These are phyloP conservation scores for Rostrohypoxylon terebratum DNA, from an alignment of 495 filamentous ascomycete genomes.

Conservation along the genomic window DNA sequence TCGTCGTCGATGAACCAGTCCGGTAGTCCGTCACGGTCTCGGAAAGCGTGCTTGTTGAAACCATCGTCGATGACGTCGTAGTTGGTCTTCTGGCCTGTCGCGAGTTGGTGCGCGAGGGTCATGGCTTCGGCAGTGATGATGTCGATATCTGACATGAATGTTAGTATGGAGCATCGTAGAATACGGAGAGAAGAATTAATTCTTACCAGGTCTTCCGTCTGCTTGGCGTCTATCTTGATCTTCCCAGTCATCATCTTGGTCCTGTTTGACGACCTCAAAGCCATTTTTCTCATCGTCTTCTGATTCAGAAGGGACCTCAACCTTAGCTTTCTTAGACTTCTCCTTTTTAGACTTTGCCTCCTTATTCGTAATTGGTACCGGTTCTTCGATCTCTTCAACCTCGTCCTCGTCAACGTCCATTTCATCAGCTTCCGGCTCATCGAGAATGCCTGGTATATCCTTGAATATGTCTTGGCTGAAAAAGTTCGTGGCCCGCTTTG, in stretches of 20 bases:
- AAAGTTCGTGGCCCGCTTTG: conserved; percentile 85
- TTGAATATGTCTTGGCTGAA: conserved; percentile 97
- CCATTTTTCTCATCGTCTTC: conserved; percentile 60
- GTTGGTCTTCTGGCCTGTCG: conserved; percentile 81
- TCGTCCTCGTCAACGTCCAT: conserved; percentile 66
- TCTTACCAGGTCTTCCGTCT: conserved; percentile 76
- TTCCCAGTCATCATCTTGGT: conserved; percentile 73
- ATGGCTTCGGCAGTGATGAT: conserved; percentile 99
- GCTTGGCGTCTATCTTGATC: conserved; percentile 72
- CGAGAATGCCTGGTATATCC: conserved; percentile 72
- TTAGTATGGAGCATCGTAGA: conserved; percentile 43
- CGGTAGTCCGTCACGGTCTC: conserved; percentile 90
- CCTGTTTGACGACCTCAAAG: conserved; percentile 67
- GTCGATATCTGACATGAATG: conserved; percentile 78
- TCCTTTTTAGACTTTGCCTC: conserved; percentile 37
- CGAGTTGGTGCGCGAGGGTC: conserved; percentile 94
- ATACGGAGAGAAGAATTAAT: neutral
- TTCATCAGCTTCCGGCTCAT: conserved; percentile 60
- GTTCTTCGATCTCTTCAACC: conserved; percentile 37
- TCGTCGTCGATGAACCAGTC: conserved; percentile 99
- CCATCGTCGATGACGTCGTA: conserved; percentile 86
- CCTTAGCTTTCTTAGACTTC: conserved; percentile 46
- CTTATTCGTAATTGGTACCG: conserved; percentile 17
- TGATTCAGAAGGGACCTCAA: conserved; percentile 47
- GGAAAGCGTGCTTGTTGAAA: conserved; percentile 92